Conservation (phyloP, 225 moss, liverwort and hornwort species). For the Takakia lepidozioides region DNA sequence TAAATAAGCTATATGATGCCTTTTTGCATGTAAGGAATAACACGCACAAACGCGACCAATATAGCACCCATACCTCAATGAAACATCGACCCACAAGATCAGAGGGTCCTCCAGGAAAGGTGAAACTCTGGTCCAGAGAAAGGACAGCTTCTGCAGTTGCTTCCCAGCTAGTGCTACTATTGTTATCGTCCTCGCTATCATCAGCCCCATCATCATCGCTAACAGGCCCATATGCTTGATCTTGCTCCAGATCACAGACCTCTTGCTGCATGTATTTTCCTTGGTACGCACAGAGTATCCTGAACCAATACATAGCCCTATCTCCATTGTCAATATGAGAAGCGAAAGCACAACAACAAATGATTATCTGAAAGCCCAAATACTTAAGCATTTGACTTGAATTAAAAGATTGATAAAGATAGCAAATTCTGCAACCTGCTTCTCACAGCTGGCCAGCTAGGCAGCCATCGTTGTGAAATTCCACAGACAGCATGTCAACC, state of each 20-base stretch:
- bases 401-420: too few species aligned
- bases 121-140: conserved; percentile 28
- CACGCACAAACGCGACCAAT: too few species aligned
- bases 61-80: conserved; percentile 36
- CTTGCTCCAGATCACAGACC: conserved; percentile 5
- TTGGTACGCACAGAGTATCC: conserved; percentile 29
- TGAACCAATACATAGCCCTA: conserved; percentile 4
- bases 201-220: conserved; percentile 1
- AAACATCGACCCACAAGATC: conserved; percentile 65
- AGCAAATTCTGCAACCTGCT: too few species aligned
- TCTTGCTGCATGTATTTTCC: conserved; percentile 28
- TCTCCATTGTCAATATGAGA: neutral
- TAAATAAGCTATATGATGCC: too few species aligned
- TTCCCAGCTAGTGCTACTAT: neutral
- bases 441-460: too few species aligned
- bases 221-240: conserved; percentile 6
- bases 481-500: too few species aligned
- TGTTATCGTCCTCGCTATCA: neutral
- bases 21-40: too few species aligned
- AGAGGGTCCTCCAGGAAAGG: conserved; percentile 28
- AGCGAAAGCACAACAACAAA: too few species aligned
- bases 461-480: too few species aligned
- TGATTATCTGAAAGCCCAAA: too few species aligned
- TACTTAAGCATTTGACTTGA: too few species aligned
- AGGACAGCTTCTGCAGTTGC: conserved; percentile 12